Conservation (phyloP, 208 protist genomes). For the Naegleria gruberi region DNA sequence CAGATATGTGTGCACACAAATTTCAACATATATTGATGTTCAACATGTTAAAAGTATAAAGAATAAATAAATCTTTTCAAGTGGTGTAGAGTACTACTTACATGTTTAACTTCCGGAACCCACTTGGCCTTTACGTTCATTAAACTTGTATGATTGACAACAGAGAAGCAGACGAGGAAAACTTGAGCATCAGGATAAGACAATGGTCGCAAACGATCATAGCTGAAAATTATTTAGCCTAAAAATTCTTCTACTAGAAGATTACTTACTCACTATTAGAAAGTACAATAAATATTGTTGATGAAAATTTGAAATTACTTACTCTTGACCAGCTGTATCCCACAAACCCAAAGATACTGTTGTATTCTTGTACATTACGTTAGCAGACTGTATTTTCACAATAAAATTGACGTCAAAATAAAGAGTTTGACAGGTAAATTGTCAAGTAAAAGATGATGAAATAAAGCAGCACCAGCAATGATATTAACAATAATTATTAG, state of each 20-base stretch:
- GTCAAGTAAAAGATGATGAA: no score
- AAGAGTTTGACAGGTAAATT: no score
- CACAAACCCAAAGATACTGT: slow-evolving; percentile 6
- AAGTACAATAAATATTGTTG: no score
- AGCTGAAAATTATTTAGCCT: no score
- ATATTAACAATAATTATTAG: no score
- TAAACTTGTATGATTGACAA: slow-evolving; percentile 52
- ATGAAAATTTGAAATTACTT: background rate
- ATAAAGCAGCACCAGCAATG: no score
- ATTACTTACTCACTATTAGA: no score
- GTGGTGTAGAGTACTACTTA: background rate
- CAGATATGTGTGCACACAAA: no score
- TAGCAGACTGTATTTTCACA: slow-evolving; percentile 37
- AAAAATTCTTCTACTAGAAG: no score
- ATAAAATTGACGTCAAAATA: background rate
- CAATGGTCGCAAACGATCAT: slow-evolving; percentile 75
- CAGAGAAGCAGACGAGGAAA: slow-evolving; percentile 70
- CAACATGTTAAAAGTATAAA: background rate
- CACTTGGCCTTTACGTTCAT: slow-evolving; percentile 48
- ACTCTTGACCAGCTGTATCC: slow-evolving; percentile 28
- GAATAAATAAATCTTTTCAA: background rate
- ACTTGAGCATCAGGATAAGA: slow-evolving; percentile 71
- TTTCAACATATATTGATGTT: no score
- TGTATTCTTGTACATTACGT: background rate
- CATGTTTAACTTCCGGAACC: slow-evolving; percentile 36